Percentiles rank a stretch among this genome's conserved stretches.
phyloP scores from a whole-genome alignment of 495 filamentous ascomycete genomes.

The Lasiosphaeria ovina region DNA sequence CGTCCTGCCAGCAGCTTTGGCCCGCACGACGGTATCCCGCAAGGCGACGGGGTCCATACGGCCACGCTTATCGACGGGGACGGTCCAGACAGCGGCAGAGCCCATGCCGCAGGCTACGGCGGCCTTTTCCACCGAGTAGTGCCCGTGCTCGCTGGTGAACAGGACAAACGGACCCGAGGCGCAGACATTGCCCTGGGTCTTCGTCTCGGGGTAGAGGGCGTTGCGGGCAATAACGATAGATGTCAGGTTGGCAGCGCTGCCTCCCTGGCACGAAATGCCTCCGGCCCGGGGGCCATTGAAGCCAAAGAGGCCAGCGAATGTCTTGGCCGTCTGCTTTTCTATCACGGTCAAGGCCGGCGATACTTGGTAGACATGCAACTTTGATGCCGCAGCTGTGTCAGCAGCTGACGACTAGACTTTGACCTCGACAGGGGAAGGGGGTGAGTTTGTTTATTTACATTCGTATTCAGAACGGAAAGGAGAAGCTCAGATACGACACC shows the following conservation, averaged over 20 bases:
- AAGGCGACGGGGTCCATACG: conserved; percentile 68
- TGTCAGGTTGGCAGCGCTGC: conserved; percentile 79
- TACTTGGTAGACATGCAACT: conserved; percentile 82
- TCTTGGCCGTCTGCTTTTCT: conserved; percentile 70
- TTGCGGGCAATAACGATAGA: conserved; percentile 90
- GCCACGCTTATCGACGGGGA: conserved; percentile 69
- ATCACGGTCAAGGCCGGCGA: conserved; percentile 84
- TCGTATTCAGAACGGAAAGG: conserved; percentile 81
- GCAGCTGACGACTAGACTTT: background rate
- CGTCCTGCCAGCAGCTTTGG: conserved; percentile 62
- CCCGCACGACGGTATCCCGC: conserved; percentile 55
- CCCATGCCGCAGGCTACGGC: conserved; percentile 85
- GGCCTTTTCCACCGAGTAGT: conserved; percentile 94
- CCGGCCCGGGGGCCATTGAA: conserved; percentile 71
- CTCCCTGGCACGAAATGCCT: conserved; percentile 84
- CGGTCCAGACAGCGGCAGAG: conserved; percentile 64
- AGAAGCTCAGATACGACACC: conserved; percentile 82
- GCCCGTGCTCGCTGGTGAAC: conserved; percentile 87
- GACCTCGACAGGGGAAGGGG: background rate
- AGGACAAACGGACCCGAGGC: conserved; percentile 64
- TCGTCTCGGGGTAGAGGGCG: conserved; percentile 72
- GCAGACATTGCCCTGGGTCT: conserved; percentile 62
- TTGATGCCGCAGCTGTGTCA: background rate
- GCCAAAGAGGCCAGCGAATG: conserved; percentile 73
- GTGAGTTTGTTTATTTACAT: conserved; percentile 46